phyloP scores from a whole-genome alignment of 1,284 basidiomycete species.

The Ustilago bromivora region DNA sequence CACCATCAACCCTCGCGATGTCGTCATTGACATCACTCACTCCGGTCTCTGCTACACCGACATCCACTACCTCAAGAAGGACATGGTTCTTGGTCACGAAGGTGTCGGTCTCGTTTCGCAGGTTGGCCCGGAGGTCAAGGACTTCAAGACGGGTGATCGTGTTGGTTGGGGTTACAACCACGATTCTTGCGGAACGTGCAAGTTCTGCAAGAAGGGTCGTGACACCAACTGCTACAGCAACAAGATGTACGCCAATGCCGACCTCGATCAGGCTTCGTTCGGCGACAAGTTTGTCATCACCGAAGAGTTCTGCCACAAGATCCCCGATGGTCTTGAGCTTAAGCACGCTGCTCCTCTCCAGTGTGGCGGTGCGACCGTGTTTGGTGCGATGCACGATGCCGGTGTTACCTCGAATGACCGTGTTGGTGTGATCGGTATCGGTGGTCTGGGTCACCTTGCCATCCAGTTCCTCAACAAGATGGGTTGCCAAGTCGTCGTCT shows the following conservation, averaged over 20 bases:
- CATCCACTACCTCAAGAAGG: slow-evolving; percentile 57
- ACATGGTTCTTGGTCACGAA: slow-evolving; percentile 66
- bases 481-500: slow-evolving; percentile 59
- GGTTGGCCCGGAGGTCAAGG: slow-evolving; percentile 54
- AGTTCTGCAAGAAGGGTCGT: slow-evolving; percentile 59
- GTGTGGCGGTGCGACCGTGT: slow-evolving; percentile 60
- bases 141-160: slow-evolving; percentile 61
- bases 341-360: slow-evolving; percentile 58
- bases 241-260: slow-evolving; percentile 55
- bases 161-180: slow-evolving; percentile 68
- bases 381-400: slow-evolving; percentile 50
- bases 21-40: slow-evolving; percentile 65
- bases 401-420: slow-evolving; percentile 36
- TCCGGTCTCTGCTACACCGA: slow-evolving; percentile 67
- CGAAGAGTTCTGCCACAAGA: slow-evolving; percentile 59
- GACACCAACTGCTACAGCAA: slow-evolving; percentile 62
- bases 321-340: slow-evolving; percentile 60
- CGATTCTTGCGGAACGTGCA: slow-evolving; percentile 58
- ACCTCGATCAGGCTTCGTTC: slow-evolving; percentile 62
- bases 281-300: slow-evolving; percentile 65
- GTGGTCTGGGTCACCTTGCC: slow-evolving; percentile 56
- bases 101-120: slow-evolving; percentile 65
- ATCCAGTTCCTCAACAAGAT: slow-evolving; percentile 57
- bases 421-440: slow-evolving; percentile 56
- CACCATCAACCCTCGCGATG: slow-evolving; percentile 47